Evolutionary conservation across 2,329 filamentous ascomycete species (phyloP).

Genomic region (Fusarium subglutinans): DNA sequence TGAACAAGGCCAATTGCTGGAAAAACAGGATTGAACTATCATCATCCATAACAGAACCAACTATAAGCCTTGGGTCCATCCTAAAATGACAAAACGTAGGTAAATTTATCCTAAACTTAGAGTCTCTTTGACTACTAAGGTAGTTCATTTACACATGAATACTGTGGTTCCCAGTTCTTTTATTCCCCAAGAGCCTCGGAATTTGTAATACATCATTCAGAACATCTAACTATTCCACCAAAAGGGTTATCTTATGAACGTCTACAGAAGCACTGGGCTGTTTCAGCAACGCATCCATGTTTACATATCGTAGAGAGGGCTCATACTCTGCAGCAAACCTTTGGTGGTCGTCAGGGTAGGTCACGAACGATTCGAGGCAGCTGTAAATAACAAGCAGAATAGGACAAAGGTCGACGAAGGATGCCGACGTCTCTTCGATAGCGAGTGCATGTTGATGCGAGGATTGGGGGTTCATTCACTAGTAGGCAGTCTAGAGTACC

Average conservation of each 20-base stretch:
- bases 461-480: too few relatives aligned
- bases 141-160: neutral
- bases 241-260: neutral
- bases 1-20: neutral
- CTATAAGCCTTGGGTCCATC: neutral
- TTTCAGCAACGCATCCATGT: too few relatives aligned
- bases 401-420: neutral
- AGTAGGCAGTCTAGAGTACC: neutral
- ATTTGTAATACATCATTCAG: too few relatives aligned
- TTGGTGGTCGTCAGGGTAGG: neutral
- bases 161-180: neutral
- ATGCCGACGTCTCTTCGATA: neutral
- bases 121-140: too few relatives aligned
- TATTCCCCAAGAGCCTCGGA: rapidly evolving
- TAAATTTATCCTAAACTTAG: neutral
- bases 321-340: neutral
- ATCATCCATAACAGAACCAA: too few relatives aligned
- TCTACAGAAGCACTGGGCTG: neutral
- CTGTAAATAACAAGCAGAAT: neutral
- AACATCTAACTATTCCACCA: neutral
- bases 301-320: neutral
- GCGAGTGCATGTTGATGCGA: neutral
- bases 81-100: neutral
- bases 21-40: neutral
- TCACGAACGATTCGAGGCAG: neutral